Evolutionary conservation across 495 filamentous ascomycete species (phyloP).

Genomic region (Podospora pseudocomata): DNA sequence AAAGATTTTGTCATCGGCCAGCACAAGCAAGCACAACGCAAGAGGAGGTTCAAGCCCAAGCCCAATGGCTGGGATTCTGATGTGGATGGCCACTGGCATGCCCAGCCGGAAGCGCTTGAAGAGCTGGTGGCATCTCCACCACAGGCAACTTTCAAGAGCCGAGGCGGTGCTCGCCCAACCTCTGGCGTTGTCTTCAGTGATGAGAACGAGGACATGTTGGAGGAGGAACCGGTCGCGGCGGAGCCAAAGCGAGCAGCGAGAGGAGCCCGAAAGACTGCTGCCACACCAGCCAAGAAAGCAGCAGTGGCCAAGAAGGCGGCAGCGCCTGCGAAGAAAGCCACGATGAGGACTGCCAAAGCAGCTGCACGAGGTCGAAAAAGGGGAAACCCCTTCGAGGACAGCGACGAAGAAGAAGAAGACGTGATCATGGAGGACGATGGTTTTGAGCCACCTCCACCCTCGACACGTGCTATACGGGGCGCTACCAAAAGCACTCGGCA

Average conservation of each 20-base stretch:
- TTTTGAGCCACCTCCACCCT: slow-evolving; percentile 31
- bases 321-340: slow-evolving; percentile 38
- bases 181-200: slow-evolving; percentile 21
- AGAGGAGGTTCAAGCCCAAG: slow-evolving; percentile 62
- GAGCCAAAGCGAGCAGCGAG: slow-evolving; percentile 38
- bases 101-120: slow-evolving; percentile 67
- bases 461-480: slow-evolving; percentile 23
- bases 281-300: slow-evolving; percentile 35
- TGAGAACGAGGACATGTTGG: slow-evolving; percentile 44
- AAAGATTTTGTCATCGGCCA: slow-evolving; percentile 65
- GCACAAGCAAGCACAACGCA: slow-evolving; percentile 53
- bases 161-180: slow-evolving; percentile 28
- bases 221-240: slow-evolving; percentile 27
- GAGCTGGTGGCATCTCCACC: slow-evolving; percentile 40
- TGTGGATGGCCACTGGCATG: slow-evolving; percentile 77
- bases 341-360: slow-evolving; percentile 27
- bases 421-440: slow-evolving; percentile 62
- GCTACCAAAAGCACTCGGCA: slow-evolving; percentile 44
- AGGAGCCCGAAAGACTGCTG: slow-evolving; percentile 32
- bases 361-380: slow-evolving; percentile 44
- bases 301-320: slow-evolving; percentile 39
- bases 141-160: slow-evolving; percentile 40
- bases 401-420: slow-evolving; percentile 62
- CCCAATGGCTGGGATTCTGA: slow-evolving; percentile 86
- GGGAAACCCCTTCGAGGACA: slow-evolving; percentile 53